phyloP scores from a whole-genome alignment of 2,329 filamentous ascomycete species.

The Drechslerella stenobrocha region DNA sequence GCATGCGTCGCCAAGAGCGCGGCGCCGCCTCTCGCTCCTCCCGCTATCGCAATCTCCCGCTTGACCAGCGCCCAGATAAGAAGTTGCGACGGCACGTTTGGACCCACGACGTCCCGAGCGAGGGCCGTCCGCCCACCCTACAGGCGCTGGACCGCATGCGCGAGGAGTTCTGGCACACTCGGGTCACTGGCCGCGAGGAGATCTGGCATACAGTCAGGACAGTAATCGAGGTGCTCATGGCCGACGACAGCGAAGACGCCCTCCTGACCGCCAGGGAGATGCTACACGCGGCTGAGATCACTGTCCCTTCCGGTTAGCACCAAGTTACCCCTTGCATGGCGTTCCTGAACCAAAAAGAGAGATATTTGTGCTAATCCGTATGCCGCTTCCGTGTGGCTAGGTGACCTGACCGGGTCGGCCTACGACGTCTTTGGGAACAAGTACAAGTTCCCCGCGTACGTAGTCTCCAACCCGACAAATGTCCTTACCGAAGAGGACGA shows the following conservation, averaged over 20 bases:
- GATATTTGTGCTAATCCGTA: too few species aligned
- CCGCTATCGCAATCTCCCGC: constrained; percentile 12
- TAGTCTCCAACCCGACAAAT: constrained; percentile 31
- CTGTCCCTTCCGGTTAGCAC: constrained; percentile 25
- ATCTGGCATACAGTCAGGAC: constrained; percentile 18
- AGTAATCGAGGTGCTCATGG: constrained; percentile 20
- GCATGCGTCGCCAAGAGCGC: not conserved
- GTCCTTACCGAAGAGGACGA: not conserved
- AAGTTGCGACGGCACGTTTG: constrained; percentile 19
- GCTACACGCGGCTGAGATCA: constrained; percentile 36
- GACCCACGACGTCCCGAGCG: constrained; percentile 5
- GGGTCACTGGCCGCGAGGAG: constrained; percentile 23
- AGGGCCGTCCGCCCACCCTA: constrained; percentile 9
- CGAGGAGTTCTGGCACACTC: constrained; percentile 31
- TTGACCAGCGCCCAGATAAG: constrained; percentile 12
- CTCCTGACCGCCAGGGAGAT: constrained; percentile 22
- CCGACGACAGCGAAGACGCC: constrained; percentile 17
- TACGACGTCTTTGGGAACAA: constrained; percentile 29
- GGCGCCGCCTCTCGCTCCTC: constrained; percentile 1
- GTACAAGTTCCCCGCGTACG: constrained; percentile 22
- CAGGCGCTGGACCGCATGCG: constrained; percentile 6
- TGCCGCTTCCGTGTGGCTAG: constrained; percentile 11
- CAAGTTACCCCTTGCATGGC: not conserved
- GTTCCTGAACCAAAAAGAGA: constrained; percentile 11
- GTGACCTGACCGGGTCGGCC: constrained; percentile 8